Evolutionary conservation across 257 asterid species (phyloP), one percentile per base, ranked within the genome.

Genomic region (Marsdenia floribunda): DNA sequence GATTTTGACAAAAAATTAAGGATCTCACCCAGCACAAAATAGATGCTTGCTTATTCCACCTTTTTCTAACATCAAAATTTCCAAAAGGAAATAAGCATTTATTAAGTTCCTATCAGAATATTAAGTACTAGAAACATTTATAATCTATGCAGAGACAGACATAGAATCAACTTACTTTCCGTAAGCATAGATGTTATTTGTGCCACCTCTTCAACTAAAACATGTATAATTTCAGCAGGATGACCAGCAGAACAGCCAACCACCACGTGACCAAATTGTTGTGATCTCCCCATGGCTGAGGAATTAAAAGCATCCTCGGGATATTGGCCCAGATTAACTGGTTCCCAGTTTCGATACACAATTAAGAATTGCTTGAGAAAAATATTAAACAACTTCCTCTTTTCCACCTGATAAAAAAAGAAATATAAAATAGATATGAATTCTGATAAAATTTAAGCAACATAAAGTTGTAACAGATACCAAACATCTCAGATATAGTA

Each of bases 201-300:
- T 65, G 83, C 71, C 71, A 93, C 82, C 82, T 91, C 98, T 74
- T 85, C 96, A 33, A 79, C 81, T 79, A 94, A 77, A 73, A 74
- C 81, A 69, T 75, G 77, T 78, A 90, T 85, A 77, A 94, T 81
- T 82, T 89, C 97, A 83, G 90, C 75, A 78, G 99, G 99, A 76
- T 94, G 99, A 63, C 99, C 97, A 83, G 86, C 81, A 79, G 85
- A 80, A 84, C 99, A 94, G 80, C 97, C 99, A 79, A 87, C 85
- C 84, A 90, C 92, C 78, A 81, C 88, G 77, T 88, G 86, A 54
- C 82, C 82, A 78, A 77, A 71, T 77, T 74, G 78, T 79, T 80
- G 87, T 5, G 81, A 77, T 70, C 81, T 73, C 72, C 76, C 86
- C 71, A 61, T 64, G 54, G 87, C 77, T 64, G 79, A 74, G 72